phyloP scores from a whole-genome alignment of 2,329 filamentous ascomycete genomes.

The Colletotrichum gloeosporioides region DNA sequence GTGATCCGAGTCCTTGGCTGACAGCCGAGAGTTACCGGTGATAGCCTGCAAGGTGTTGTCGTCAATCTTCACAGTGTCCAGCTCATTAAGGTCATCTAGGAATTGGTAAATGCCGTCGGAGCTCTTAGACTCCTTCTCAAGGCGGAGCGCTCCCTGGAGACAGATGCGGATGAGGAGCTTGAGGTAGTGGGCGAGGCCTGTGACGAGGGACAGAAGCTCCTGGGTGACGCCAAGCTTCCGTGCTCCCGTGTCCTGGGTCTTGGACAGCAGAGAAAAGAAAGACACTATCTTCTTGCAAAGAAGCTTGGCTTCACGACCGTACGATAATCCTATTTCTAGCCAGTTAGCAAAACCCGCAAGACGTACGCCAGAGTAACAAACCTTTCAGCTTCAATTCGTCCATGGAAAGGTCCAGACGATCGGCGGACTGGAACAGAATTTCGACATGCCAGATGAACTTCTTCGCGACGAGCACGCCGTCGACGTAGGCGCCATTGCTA shows the following conservation, averaged over 20 bases:
- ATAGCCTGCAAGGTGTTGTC: conserved; percentile 73
- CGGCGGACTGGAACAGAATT: conserved; percentile 86
- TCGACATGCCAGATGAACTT: conserved; percentile 97
- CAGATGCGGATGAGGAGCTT: conserved; percentile 98
- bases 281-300: conserved; percentile 99
- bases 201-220: conserved; percentile 96
- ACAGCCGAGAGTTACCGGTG: conserved; percentile 68
- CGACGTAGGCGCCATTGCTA: conserved; percentile 95
- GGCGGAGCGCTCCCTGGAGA: conserved; percentile 87
- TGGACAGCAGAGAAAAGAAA: conserved; percentile 94
- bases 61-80: conserved; percentile 78
- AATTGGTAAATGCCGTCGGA: conserved; percentile 82
- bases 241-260: conserved; percentile 90
- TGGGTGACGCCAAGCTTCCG: conserved; percentile 95
- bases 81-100: conserved; percentile 79
- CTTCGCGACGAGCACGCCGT: conserved; percentile 92
- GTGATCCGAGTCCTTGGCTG: conserved; percentile 81
- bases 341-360: neutral
- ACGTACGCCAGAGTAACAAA: conserved; percentile 42
- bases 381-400: conserved; percentile 75
- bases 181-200: conserved; percentile 93
- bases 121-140: conserved; percentile 82
- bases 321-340: conserved; percentile 72
- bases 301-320: conserved; percentile 94
- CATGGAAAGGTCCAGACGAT: conserved; percentile 81